A percentile compares a stretch with the other conserved stretches of the same genome.
phyloP scores from a whole-genome alignment of 2,329 filamentous ascomycete species.

The Pseudocercospora ulei region DNA sequence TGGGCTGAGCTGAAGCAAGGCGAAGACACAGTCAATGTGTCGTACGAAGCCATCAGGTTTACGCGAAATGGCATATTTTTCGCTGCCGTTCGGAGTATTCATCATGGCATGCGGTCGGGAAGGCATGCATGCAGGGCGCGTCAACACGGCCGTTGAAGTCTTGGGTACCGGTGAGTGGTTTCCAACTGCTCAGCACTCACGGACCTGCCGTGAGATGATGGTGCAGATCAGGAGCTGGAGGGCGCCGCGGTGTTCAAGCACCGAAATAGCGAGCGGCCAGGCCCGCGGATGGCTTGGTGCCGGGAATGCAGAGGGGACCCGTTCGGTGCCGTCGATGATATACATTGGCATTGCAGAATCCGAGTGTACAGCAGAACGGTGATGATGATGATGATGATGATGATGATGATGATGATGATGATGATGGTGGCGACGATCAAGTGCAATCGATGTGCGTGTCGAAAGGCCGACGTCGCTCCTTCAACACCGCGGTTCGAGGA shows the following conservation, averaged over 20 bases:
- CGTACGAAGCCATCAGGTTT: slow-evolving; percentile 1
- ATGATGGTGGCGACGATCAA: neutral
- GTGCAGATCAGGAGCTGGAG: slow-evolving; percentile 4
- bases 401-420: neutral
- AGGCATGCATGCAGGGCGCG: neutral
- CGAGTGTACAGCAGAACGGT: slow-evolving; percentile 2
- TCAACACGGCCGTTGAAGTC: slow-evolving; percentile 2
- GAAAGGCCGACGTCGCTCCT: neutral
- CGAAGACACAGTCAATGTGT: slow-evolving; percentile 1
- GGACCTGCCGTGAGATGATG: neutral
- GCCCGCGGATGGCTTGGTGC: slow-evolving; percentile 5
- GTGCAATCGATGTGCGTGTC: no score
- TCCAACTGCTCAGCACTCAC: neutral
- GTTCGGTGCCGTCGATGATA: slow-evolving; percentile 4
- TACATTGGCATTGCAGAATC: slow-evolving; percentile 4
- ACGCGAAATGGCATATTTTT: neutral
- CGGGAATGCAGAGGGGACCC: slow-evolving; percentile 5
- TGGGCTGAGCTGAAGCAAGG: slow-evolving; percentile 1
- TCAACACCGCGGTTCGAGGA: neutral
- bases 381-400: neutral
- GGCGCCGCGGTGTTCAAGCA: neutral
- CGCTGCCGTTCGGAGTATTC: slow-evolving; percentile 1
- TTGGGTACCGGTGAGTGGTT: slow-evolving; percentile 1
- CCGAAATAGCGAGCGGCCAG: neutral
- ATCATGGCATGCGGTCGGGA: neutral